Evolutionary conservation across 176 grass and related monocot species (phyloP).

Genomic region (Typha latifolia): DNA sequence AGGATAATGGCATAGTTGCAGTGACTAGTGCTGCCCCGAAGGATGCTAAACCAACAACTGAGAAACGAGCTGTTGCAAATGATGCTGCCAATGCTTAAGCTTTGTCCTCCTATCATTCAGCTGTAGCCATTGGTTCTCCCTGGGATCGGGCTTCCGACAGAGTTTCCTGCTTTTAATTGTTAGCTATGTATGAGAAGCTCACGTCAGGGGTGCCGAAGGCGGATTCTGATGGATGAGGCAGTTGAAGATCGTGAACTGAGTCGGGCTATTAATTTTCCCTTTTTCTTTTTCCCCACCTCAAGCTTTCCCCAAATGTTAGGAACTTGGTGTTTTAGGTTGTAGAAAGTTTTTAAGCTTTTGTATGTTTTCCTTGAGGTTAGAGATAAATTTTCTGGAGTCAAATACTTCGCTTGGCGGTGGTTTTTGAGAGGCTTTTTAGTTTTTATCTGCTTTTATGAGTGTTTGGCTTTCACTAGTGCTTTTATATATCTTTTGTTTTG

Average conservation of each 20-base stretch:
- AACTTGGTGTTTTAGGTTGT: no score
- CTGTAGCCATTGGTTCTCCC: background rate
- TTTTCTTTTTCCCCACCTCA: no score
- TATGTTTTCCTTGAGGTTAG: no score
- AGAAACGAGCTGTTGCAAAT: conserved; percentile 30
- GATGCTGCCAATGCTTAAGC: background rate
- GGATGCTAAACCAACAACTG: conserved; percentile 30
- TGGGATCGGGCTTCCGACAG: background rate
- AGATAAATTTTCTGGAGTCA: no score
- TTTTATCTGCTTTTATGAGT: background rate
- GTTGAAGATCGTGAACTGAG: background rate
- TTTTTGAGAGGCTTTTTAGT: background rate
- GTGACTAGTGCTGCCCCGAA: conserved; percentile 17
- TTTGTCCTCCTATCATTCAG: background rate
- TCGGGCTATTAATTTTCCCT: no score
- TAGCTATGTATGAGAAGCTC: no score
- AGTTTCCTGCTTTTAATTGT: background rate
- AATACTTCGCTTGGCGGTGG: background rate
- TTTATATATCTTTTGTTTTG: background rate
- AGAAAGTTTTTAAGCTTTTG: no score
- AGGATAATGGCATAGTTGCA: conserved; percentile 26
- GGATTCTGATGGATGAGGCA: background rate
- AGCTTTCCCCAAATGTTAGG: no score
- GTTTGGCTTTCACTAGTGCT: no score
- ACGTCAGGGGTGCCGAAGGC: background rate